phyloP scores from a whole-genome alignment of 495 filamentous ascomycete species.

The Xylaria grammica region DNA sequence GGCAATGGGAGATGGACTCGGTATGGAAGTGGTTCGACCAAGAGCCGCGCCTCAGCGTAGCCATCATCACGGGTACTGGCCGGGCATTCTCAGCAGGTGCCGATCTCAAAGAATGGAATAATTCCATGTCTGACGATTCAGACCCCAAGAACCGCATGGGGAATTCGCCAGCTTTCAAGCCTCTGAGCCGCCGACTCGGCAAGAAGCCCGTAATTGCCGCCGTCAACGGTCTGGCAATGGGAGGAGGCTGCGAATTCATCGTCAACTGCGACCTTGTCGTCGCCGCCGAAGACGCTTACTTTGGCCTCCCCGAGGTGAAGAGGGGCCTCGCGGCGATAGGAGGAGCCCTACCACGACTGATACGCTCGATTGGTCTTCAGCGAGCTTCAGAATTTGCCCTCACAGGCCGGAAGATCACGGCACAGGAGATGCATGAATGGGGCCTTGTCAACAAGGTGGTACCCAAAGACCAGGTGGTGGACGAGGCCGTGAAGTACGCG shows the following conservation, averaged over 20 bases:
- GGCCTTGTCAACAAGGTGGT: slow-evolving; percentile 78
- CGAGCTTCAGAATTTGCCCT: slow-evolving; percentile 78
- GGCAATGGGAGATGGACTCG: slow-evolving; percentile 49
- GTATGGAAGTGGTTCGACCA: slow-evolving; percentile 56
- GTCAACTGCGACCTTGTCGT: slow-evolving; percentile 77
- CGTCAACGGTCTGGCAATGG: slow-evolving; percentile 76
- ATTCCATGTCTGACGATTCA: slow-evolving; percentile 32
- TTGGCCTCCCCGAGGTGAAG: slow-evolving; percentile 74
- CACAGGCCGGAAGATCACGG: slow-evolving; percentile 65
- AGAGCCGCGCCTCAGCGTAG: slow-evolving; percentile 53
- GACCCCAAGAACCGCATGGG: slow-evolving; percentile 42
- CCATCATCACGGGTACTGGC: slow-evolving; percentile 56
- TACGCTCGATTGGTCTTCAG: slow-evolving; percentile 69
- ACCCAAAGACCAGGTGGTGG: slow-evolving; percentile 50
- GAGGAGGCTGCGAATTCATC: slow-evolving; percentile 79
- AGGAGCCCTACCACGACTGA: slow-evolving; percentile 74
- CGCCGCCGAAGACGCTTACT: slow-evolving; percentile 61
- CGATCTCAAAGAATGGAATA: slow-evolving; percentile 59
- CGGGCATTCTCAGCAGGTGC: slow-evolving; percentile 64
- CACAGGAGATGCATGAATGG: slow-evolving; percentile 69
- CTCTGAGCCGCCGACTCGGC: slow-evolving; percentile 53
- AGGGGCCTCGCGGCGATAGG: slow-evolving; percentile 75
- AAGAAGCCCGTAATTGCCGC: slow-evolving; percentile 80
- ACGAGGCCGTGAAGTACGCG: slow-evolving; percentile 59
- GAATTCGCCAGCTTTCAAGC: slow-evolving; percentile 62